These are phyloP conservation scores for Talaromyces sp. DNA, from an alignment of 2,329 filamentous ascomycete genomes.

Conservation along the genomic window DNA sequence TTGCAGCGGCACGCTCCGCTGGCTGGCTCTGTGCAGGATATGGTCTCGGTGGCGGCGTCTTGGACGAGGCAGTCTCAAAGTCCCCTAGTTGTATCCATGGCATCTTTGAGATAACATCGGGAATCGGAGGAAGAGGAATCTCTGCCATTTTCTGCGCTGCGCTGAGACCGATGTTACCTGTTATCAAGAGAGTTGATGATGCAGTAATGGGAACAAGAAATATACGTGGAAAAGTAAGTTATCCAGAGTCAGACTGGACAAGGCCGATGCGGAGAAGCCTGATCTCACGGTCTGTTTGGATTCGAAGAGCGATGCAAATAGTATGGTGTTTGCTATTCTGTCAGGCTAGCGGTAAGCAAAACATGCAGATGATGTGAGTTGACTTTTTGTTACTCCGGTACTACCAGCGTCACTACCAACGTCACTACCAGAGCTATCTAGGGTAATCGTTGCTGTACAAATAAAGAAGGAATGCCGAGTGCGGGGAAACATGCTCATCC, in stretches of 20 bases:
- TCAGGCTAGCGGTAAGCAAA: background rate
- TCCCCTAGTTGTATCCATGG: constrained; percentile 27
- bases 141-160: background rate
- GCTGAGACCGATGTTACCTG: background rate
- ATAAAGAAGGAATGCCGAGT: background rate
- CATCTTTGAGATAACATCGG: constrained; percentile 16
- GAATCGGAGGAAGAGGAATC: constrained; percentile 6
- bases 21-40: constrained; percentile 22
- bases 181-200: background rate
- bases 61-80: constrained; percentile 19
- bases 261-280: background rate
- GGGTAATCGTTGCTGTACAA: background rate
- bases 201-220: background rate
- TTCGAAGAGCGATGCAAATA: background rate
- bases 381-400: background rate
- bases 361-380: too few species aligned
- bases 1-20: constrained; percentile 26
- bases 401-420: background rate
- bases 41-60: constrained; percentile 28
- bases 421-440: background rate
- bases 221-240: background rate
- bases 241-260: background rate
- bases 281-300: background rate
- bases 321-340: background rate
- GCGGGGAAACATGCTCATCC: background rate